phyloP scores from a whole-genome alignment of 1,284 basidiomycete genomes.

The Ganoderma lucidum region DNA sequence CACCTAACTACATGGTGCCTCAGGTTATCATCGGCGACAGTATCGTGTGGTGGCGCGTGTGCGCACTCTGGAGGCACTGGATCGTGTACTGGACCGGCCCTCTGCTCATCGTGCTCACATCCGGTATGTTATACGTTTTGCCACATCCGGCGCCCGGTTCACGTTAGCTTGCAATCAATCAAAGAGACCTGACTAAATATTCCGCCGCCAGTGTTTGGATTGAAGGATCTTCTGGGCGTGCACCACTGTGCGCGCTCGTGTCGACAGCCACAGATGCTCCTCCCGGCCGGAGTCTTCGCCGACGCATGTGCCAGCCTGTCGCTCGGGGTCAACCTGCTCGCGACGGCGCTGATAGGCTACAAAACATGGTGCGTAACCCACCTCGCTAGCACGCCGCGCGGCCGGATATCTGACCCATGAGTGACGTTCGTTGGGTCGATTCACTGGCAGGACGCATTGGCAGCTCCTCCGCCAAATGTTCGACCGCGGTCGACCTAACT shows the following conservation, averaged over 20 bases:
- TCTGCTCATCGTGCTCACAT: neutral
- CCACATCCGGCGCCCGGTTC: too few relatives aligned
- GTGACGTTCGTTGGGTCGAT: neutral
- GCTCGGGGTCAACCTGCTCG: neutral
- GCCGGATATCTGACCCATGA: neutral
- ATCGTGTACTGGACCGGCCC: neutral
- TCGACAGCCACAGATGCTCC: conserved; percentile 1
- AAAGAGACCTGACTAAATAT: too few relatives aligned
- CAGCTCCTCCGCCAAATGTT: conserved; percentile 1
- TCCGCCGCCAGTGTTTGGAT: neutral
- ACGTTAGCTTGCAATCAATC: too few relatives aligned
- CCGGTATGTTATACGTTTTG: neutral
- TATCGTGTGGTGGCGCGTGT: conserved; percentile 6
- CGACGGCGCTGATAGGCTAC: neutral
- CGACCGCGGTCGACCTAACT: neutral
- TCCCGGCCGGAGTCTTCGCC: neutral
- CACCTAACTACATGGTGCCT: neutral
- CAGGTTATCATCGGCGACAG: neutral
- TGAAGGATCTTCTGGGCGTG: neutral
- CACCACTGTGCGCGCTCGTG: neutral
- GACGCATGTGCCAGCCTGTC: neutral
- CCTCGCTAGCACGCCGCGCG: too few relatives aligned
- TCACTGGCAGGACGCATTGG: neutral
- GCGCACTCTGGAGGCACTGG: conserved; percentile 1
- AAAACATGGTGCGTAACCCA: conserved; percentile 3